A percentile compares a stretch with the other conserved stretches of the same genome.
phyloP scores from a whole-genome alignment of 441 rosid species.

The Croton setiger region DNA sequence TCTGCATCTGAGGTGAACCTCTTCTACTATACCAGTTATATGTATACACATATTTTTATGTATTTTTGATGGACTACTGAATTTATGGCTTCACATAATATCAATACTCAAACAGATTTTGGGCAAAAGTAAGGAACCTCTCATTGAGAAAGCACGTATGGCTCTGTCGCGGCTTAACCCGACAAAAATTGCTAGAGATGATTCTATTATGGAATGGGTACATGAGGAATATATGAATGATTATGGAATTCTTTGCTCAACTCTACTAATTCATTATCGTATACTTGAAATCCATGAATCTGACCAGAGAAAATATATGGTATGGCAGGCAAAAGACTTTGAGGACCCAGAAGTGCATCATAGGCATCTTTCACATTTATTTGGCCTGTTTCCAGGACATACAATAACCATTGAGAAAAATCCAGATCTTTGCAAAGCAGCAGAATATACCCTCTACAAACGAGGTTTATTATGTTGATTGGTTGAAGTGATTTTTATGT shows the following conservation, averaged over 20 bases:
- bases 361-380: slow-evolving; percentile 84
- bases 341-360: slow-evolving; percentile 84
- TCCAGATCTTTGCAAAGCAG: slow-evolving; percentile 82
- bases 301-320: background rate
- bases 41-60: background rate
- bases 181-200: slow-evolving; percentile 64
- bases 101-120: slow-evolving; percentile 46
- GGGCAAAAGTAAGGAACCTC: slow-evolving; percentile 46
- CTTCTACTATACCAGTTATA: background rate
- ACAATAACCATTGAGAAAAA: slow-evolving; percentile 58
- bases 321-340: slow-evolving; percentile 58
- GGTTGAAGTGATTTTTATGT: too few species aligned
- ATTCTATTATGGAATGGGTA: slow-evolving; percentile 96
- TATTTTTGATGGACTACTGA: too few species aligned
- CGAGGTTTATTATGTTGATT: too few species aligned
- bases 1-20: slow-evolving; percentile 77
- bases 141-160: slow-evolving; percentile 47
- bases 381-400: slow-evolving; percentile 91
- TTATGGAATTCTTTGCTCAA: too few species aligned
- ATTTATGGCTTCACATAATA: too few species aligned
- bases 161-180: slow-evolving; percentile 71
- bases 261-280: too few species aligned
- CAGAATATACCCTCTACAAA: slow-evolving; percentile 53
- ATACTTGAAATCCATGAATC: too few species aligned
- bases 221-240: slow-evolving; percentile 8